A percentile compares a stretch with the other conserved stretches of the same genome.
phyloP scores from a whole-genome alignment of 2,329 filamentous ascomycete genomes.

The Trichoderma simmonsii region DNA sequence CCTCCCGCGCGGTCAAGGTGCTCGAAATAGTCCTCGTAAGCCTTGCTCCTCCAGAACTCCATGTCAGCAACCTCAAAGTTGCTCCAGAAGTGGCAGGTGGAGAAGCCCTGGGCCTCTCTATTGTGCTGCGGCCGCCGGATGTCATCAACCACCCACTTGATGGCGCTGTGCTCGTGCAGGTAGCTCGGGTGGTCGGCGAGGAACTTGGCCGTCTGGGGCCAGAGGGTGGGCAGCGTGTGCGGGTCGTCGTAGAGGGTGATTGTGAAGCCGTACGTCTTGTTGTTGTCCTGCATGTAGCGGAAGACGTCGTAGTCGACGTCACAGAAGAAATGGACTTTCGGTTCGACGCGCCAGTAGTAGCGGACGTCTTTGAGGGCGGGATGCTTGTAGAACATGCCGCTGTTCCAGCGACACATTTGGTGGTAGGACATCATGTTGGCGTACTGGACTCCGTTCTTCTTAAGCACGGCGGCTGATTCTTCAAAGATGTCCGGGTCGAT shows the following conservation, averaged over 20 bases:
- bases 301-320: constrained; percentile 98
- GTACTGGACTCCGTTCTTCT: constrained; percentile 87
- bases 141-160: constrained; percentile 82
- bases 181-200: constrained; percentile 79
- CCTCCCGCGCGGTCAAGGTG: constrained; percentile 94
- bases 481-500: constrained; percentile 84
- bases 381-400: constrained; percentile 95
- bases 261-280: constrained; percentile 98
- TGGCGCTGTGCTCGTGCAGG: constrained; percentile 77
- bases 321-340: constrained; percentile 99
- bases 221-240: constrained; percentile 78
- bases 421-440: constrained; percentile 87
- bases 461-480: constrained; percentile 78
- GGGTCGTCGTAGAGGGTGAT: constrained; percentile 95
- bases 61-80: constrained; percentile 97
- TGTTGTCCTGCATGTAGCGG: constrained; percentile 95
- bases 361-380: constrained; percentile 76
- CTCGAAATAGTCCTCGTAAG: constrained; percentile 94
- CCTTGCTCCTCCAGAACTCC: constrained; percentile 84
- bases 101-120: constrained; percentile 82
- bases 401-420: constrained; percentile 99
- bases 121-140: constrained; percentile 75
- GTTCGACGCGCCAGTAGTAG: constrained; percentile 98
- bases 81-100: constrained; percentile 98
- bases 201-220: constrained; percentile 95